A percentile compares a stretch with the other conserved stretches of the same genome.
These are phyloP conservation scores for Didymella pomorum DNA, from an alignment of 2,329 filamentous ascomycete species.

Conservation along the genomic window DNA sequence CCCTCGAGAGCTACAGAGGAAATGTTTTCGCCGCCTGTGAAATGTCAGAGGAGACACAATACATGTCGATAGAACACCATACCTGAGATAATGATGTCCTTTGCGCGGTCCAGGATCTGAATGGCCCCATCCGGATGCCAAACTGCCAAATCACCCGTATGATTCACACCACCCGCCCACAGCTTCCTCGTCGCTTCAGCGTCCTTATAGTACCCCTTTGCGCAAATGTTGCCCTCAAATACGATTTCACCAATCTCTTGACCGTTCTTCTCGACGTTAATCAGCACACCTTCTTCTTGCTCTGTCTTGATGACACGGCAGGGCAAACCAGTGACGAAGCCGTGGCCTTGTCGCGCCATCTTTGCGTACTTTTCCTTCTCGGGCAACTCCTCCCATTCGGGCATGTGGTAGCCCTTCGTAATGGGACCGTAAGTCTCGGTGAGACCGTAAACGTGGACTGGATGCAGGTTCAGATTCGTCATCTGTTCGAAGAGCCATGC, in stretches of 20 bases:
- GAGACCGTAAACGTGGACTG: constrained; percentile 91
- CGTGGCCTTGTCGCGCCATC: constrained; percentile 95
- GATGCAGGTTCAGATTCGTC: constrained; percentile 83
- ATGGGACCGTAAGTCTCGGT: constrained; percentile 94
- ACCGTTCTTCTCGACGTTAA: constrained; percentile 74
- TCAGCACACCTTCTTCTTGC: constrained; percentile 69
- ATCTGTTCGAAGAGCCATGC: constrained; percentile 93
- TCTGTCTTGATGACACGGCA: constrained; percentile 83
- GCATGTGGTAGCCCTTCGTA: constrained; percentile 90
- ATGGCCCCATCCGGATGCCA: constrained; percentile 90
- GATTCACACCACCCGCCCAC: constrained; percentile 84
- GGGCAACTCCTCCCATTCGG: constrained; percentile 79
- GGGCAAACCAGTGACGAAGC: constrained; percentile 83
- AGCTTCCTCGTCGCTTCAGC: constrained; percentile 83
- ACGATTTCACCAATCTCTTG: constrained; percentile 84
- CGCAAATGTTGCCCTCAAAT: constrained; percentile 90
- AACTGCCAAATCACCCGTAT: constrained; percentile 91
- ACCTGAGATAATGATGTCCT: constrained; percentile 98
- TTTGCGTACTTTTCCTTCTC: constrained; percentile 79
- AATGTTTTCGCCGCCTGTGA: constrained; percentile 90
- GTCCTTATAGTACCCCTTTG: constrained; percentile 92
- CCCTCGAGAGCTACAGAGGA: constrained; percentile 90
- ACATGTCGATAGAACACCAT: constrained; percentile 38
- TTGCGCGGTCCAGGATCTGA: constrained; percentile 91
- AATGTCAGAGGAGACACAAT: background rate